These are phyloP conservation scores for Neurospora hispaniola DNA, from an alignment of 495 filamentous ascomycete species.

Conservation along the genomic window DNA sequence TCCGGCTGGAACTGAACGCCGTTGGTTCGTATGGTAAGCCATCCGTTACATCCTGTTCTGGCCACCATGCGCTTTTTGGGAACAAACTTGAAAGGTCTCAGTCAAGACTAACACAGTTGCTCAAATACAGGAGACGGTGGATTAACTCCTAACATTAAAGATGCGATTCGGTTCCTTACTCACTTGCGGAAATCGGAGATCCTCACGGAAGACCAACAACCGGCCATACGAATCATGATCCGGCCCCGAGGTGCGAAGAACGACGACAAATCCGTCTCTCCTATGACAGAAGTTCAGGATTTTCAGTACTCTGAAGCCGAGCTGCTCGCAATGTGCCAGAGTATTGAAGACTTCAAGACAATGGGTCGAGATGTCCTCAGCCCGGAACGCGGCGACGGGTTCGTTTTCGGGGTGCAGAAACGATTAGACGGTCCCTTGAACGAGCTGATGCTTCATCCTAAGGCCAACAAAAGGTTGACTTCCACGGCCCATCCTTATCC, in stretches of 20 bases:
- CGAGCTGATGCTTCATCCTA: slow-evolving; percentile 18
- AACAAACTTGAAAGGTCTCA: background rate
- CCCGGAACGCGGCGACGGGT: slow-evolving; percentile 28
- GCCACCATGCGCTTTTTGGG: background rate
- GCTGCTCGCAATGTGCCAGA: slow-evolving; percentile 21
- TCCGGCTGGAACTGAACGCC: slow-evolving; percentile 31
- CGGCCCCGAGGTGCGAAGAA: slow-evolving; percentile 25
- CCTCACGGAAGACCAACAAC: background rate
- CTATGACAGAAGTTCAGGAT: slow-evolving; percentile 9
- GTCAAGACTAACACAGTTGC: background rate
- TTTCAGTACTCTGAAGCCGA: slow-evolving; percentile 31
- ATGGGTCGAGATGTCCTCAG: slow-evolving; percentile 11
- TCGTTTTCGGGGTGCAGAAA: slow-evolving; percentile 30
- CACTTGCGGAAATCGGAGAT: background rate
- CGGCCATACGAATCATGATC: slow-evolving; percentile 32
- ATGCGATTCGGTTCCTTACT: background rate
- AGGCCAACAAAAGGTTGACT: slow-evolving; percentile 15
- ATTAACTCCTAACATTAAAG: background rate
- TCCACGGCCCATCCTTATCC: slow-evolving; percentile 14
- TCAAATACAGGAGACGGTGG: background rate
- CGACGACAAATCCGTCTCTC: background rate
- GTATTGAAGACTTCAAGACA: slow-evolving; percentile 8
- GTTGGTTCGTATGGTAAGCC: slow-evolving; percentile 26
- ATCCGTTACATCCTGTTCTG: background rate
- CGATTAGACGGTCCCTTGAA: background rate